A percentile compares a stretch with the other conserved stretches of the same genome.
Evolutionary conservation across 1,284 basidiomycete genomes (phyloP).

Genomic region (Ustilago nuda): DNA sequence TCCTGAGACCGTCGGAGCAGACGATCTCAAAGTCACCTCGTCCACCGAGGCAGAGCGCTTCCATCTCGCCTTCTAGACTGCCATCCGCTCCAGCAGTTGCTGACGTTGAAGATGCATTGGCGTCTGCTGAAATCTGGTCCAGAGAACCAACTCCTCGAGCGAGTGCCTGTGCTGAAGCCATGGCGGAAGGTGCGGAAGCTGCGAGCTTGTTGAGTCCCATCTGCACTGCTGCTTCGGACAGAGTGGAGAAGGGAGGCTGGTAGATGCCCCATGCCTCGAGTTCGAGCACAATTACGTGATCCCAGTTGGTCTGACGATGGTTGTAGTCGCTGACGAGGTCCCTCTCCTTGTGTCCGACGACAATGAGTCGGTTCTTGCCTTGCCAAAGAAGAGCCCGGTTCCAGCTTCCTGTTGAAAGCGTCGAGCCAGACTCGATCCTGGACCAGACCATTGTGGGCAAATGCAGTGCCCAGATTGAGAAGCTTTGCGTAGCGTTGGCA

Average conservation of each 20-base stretch:
- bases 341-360: constrained; percentile 61
- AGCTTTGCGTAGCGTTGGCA: constrained; percentile 65
- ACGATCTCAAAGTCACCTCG: constrained; percentile 84
- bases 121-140: background rate
- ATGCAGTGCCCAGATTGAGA: constrained; percentile 63
- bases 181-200: constrained; percentile 41
- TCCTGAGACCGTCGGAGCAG: constrained; percentile 85
- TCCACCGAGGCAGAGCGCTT: constrained; percentile 41
- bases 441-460: constrained; percentile 63
- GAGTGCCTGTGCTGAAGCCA: constrained; percentile 30
- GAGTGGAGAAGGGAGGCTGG: constrained; percentile 51
- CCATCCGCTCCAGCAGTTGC: background rate
- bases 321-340: constrained; percentile 67
- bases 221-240: constrained; percentile 49
- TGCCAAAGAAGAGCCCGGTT: constrained; percentile 61
- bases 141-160: constrained; percentile 8
- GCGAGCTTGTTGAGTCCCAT: constrained; percentile 60
- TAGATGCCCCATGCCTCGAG: constrained; percentile 65
- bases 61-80: constrained; percentile 13
- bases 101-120: background rate
- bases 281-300: constrained; percentile 62
- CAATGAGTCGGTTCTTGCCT: constrained; percentile 54
- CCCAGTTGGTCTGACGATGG: constrained; percentile 66
- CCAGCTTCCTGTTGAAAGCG: constrained; percentile 60
- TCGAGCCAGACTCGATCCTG: constrained; percentile 58